These are phyloP conservation scores for Arabidopsis hybrid DNA, from an alignment of 441 rosid species.

Conservation along the genomic window DNA sequence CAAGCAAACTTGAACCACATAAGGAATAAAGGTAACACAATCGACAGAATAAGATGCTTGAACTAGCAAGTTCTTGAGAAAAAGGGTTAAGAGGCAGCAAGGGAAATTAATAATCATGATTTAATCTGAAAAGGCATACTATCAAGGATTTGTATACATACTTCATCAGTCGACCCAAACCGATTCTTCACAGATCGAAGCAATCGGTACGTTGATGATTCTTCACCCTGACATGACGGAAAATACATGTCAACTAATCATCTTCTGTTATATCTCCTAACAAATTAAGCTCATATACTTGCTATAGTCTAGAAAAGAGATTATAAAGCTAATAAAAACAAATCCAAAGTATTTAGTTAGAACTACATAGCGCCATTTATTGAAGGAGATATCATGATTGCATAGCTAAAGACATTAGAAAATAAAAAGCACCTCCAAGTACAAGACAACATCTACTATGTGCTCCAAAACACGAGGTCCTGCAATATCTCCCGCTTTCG, in stretches of 20 bases:
- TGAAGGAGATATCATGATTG: slow-evolving; percentile 8
- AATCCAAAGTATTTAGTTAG: slow-evolving; percentile 16
- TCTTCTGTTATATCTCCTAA: slow-evolving; percentile 6
- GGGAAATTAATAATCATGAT: slow-evolving; percentile 11
- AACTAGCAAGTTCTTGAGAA: slow-evolving; percentile 11
- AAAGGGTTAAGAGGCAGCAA: slow-evolving; percentile 7
- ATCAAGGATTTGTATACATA: slow-evolving; percentile 39
- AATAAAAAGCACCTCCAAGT: slow-evolving; percentile 76
- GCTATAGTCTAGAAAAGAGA: slow-evolving; percentile 1
- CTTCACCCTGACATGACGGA: slow-evolving; percentile 75
- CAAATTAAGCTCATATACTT: slow-evolving; percentile 18
- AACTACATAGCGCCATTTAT: background rate
- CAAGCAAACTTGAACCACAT: slow-evolving; percentile 12
- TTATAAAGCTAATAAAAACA: slow-evolving; percentile 15
- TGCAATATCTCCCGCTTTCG: slow-evolving; percentile 90
- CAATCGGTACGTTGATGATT: slow-evolving; percentile 81
- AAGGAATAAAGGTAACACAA: slow-evolving; percentile 20
- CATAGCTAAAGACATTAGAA: slow-evolving; percentile 29
- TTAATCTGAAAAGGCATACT: slow-evolving; percentile 13
- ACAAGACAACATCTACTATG: slow-evolving; percentile 94
- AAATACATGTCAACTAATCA: slow-evolving; percentile 2
- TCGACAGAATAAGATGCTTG: slow-evolving; percentile 15
- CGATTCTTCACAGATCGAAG: slow-evolving; percentile 97
- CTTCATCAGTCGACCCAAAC: slow-evolving; percentile 96
- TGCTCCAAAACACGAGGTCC: slow-evolving; percentile 99